A percentile compares a stretch with the other conserved stretches of the same genome.
These are phyloP conservation scores for Colletotrichum liriopes DNA, from an alignment of 2,329 filamentous ascomycete species.

Conservation along the genomic window DNA sequence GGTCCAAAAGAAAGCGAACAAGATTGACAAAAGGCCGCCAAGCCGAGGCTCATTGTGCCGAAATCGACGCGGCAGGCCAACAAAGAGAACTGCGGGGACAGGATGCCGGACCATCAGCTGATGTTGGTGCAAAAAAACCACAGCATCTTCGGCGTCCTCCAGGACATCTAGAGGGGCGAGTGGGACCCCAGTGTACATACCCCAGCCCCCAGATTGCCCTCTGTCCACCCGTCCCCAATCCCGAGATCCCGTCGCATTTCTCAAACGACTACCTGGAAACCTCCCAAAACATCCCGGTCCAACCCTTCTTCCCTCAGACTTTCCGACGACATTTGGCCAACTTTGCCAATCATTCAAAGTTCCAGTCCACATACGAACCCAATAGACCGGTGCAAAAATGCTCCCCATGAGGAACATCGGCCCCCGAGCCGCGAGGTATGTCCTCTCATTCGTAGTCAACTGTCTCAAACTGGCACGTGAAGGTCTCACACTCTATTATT, in stretches of 20 bases:
- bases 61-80: background rate
- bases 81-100: background rate
- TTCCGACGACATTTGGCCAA: constrained; percentile 9
- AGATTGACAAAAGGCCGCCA: background rate
- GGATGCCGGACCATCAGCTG: constrained; percentile 15
- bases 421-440: constrained; percentile 37
- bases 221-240: constrained; percentile 4
- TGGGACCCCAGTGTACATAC: background rate
- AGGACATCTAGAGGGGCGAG: constrained; percentile 1
- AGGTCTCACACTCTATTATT: constrained; percentile 23
- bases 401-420: constrained; percentile 25
- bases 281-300: constrained; percentile 10
- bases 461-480: constrained; percentile 11
- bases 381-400: constrained; percentile 1
- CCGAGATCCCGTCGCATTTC: constrained; percentile 33
- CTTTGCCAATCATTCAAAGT: constrained; percentile 25
- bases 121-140: constrained; percentile 18
- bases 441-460: background rate
- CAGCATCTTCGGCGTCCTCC: constrained; percentile 15
- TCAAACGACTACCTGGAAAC: constrained; percentile 13
- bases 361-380: constrained; percentile 10
- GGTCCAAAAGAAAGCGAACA: background rate
- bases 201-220: background rate
- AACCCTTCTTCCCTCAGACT: background rate
- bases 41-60: background rate